A percentile compares a stretch with the other conserved stretches of the same genome.
Evolutionary conservation across 164 flowering plant genomes (phyloP).

Genomic region (Vitis labrusca): DNA sequence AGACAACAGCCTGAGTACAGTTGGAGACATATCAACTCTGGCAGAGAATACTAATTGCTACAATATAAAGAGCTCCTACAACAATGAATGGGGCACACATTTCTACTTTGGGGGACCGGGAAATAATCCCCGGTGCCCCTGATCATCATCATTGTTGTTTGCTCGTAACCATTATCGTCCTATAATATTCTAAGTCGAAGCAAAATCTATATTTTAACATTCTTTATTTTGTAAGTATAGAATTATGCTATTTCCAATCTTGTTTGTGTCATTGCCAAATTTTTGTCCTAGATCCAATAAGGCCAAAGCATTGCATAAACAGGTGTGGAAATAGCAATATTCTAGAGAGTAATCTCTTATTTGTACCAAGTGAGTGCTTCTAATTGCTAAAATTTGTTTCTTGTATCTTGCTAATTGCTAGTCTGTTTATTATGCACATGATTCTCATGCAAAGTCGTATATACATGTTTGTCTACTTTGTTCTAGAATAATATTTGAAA

Average conservation of each 20-base stretch:
- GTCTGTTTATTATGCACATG: neutral
- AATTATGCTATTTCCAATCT: constrained; percentile 23
- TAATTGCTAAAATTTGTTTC: neutral
- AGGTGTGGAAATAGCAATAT: constrained; percentile 12
- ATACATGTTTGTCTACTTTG: too few species aligned
- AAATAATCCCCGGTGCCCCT: constrained; percentile 61
- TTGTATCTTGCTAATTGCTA: neutral
- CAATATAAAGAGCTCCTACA: constrained; percentile 70
- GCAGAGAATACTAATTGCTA: constrained; percentile 95
- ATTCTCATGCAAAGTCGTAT: too few species aligned
- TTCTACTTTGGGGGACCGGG: constrained; percentile 99
- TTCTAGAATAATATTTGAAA: too few species aligned
- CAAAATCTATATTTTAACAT: neutral
- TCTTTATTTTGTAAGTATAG: constrained; percentile 23
- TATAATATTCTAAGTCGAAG: too few species aligned
- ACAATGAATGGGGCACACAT: constrained; percentile 77
- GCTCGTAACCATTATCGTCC: too few species aligned
- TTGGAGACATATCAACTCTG: constrained; percentile 51
- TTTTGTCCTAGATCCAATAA: neutral
- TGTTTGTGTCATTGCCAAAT: constrained; percentile 16
- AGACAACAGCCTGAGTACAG: constrained; percentile 81
- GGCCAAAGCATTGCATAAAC: constrained; percentile 1
- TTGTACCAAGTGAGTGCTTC: too few species aligned
- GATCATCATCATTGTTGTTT: neutral
- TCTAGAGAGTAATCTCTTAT: neutral